Evolutionary conservation across 2,329 filamentous ascomycete species (phyloP), one percentile per base, ranked within the genome.

Genomic region (Metarhizium guizhouense): DNA sequence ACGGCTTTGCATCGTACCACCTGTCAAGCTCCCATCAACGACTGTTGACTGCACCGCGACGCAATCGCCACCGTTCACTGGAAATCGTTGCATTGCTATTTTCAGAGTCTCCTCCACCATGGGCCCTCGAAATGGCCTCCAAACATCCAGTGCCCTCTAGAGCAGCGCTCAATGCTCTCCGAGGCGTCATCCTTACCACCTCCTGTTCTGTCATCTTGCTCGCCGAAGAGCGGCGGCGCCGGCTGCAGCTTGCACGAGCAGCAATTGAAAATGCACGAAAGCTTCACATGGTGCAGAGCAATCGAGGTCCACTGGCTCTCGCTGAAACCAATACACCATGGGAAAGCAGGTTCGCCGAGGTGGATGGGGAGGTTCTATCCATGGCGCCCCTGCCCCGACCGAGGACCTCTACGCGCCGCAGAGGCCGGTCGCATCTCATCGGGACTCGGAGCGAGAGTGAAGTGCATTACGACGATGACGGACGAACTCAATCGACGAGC

Each of bases 201-300:
- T 81, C 80, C 8, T 83, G 79, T 63, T 82, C 79, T 47, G 72
- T 83, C 55, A 74, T 76, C 52, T 65, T 80, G 30, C 69, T 83
- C 55, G 72, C 80, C 56, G 80, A 83, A 66, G 80, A 83, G 65
- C 78, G 79, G 51, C 74, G 80, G 57, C 77, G 78, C 56, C 76
- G 79, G 30, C 76, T 82, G 58, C 76, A 76, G 54, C 71, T 79
- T 48, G 74, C 78, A 38, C 72, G 72, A 48, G 70, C 76, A 20
- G 76, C 78, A 16, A 71, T 80, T 40, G 72, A 78, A 4, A 83
- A 83, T 70, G 78, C 76, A 25, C 70, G 76, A 54, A 80, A 74
- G 56, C 64, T 82, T 10, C 79, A 75, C 56, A 72, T 71, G 4
- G 68, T 66, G 51, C 66, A 68, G 57, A 66, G 59, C 32, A 65